Conservation (phyloP, 225 moss, liverwort and hornwort species). For the Pseudoscleropodium purum region DNA sequence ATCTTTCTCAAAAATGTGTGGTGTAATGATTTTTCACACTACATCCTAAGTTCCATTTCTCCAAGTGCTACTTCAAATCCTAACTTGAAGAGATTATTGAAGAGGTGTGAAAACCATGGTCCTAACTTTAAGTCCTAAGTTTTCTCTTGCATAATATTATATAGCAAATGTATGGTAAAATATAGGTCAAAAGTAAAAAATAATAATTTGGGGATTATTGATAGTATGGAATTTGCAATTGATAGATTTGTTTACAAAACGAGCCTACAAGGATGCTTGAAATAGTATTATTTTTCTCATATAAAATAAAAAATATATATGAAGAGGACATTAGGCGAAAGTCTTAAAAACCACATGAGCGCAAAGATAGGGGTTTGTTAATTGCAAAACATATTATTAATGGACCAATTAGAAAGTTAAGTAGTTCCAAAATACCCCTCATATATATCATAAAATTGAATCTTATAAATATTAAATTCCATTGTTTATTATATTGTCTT, state of each 20-base stretch:
- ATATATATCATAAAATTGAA: neutral
- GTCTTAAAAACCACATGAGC: fast-evolving
- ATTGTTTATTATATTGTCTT: neutral
- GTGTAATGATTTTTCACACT: neutral
- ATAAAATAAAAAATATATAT: neutral
- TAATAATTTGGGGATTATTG: fast-evolving
- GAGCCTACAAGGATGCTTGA: neutral
- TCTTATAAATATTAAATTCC: neutral
- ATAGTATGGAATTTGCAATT: fast-evolving
- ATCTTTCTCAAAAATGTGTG: neutral
- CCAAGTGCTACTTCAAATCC: neutral
- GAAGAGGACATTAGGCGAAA: fast-evolving
- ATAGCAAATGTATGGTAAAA: neutral
- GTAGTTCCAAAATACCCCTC: neutral
- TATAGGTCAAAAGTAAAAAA: neutral
- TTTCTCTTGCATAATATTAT: neutral
- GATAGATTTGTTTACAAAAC: fast-evolving
- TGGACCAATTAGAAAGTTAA: neutral
- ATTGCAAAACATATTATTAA: neutral
- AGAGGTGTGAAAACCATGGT: neutral
- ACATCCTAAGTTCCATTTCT: fast-evolving
- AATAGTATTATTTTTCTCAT: neutral
- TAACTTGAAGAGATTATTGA: no score
- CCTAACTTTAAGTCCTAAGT: neutral
- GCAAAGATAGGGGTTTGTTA: neutral